Conservation (phyloP, 345 rosid genomes). For the Lepidium africanum region DNA sequence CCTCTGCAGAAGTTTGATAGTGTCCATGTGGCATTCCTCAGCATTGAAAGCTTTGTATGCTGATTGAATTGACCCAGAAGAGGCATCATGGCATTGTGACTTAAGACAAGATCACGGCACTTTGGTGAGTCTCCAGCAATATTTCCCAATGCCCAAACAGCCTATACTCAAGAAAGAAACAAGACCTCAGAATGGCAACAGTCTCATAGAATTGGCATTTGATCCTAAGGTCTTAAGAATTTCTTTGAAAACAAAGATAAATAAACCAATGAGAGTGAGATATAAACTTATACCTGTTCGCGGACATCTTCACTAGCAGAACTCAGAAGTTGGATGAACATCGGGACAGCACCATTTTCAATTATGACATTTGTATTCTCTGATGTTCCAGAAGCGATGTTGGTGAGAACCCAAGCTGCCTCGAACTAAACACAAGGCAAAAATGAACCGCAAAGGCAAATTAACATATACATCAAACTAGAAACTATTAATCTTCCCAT, state of each 20-base stretch:
- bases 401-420: constrained; percentile 87
- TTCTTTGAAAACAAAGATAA: not conserved
- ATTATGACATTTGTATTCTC: constrained; percentile 65
- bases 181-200: not conserved
- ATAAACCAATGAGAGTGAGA: not conserved
- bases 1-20: constrained; percentile 83
- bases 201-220: not conserved
- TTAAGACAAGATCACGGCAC: constrained; percentile 71
- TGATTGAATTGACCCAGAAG: constrained; percentile 60
- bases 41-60: constrained; percentile 69
- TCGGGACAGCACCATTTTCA: constrained; percentile 70
- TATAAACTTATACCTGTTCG: constrained; percentile 47
- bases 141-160: constrained; percentile 90
- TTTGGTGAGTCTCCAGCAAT: constrained; percentile 87
- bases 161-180: constrained; percentile 28
- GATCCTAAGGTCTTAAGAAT: not conserved
- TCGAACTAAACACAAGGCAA: constrained; percentile 44
- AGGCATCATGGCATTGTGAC: constrained; percentile 53
- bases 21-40: constrained; percentile 88
- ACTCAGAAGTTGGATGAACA: constrained; percentile 53
- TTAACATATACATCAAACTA: not conserved
- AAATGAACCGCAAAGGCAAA: not conserved
- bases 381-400: constrained; percentile 80
- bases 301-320: constrained; percentile 72
- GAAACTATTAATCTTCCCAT: not conserved